phyloP scores from a whole-genome alignment of 2,329 filamentous ascomycete species.

The Pseudocercospora cruenta region DNA sequence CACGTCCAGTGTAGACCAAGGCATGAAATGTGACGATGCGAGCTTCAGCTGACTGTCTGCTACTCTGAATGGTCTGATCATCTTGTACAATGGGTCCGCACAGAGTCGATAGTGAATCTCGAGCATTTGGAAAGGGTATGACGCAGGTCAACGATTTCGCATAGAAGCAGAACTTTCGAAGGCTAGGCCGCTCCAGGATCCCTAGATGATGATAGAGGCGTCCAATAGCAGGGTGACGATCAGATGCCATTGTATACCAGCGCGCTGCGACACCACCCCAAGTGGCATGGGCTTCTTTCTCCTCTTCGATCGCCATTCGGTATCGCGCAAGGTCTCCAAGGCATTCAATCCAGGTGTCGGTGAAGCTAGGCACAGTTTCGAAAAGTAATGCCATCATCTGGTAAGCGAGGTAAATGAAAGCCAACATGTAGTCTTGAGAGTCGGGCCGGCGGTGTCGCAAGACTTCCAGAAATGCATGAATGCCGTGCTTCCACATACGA shows the following conservation, averaged over 20 bases:
- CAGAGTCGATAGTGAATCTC: conserved; percentile 70
- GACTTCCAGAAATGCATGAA: conserved; percentile 56
- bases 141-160: conserved; percentile 70
- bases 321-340: conserved; percentile 84
- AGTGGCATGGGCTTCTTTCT: conserved; percentile 67
- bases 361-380: conserved; percentile 80
- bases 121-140: conserved; percentile 67
- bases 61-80: conserved; percentile 38
- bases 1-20: conserved; percentile 62
- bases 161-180: conserved; percentile 75
- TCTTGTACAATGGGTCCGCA: conserved; percentile 58
- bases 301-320: conserved; percentile 88
- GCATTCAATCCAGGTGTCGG: conserved; percentile 92
- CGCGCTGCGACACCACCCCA: conserved; percentile 80
- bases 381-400: conserved; percentile 86
- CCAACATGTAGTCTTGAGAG: conserved; percentile 85
- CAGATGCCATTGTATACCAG: conserved; percentile 84
- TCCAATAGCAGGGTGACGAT: conserved; percentile 74
- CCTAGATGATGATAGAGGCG: conserved; percentile 87
- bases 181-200: conserved; percentile 71
- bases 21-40: conserved; percentile 67
- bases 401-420: conserved; percentile 87
- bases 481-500: conserved; percentile 91
- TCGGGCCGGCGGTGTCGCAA: conserved; percentile 73
- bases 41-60: conserved; percentile 56